Base-by-base conservation (phyloP, 768 basidiomycete genomes). In the Chalciporus sphaerocephalus region DNA sequence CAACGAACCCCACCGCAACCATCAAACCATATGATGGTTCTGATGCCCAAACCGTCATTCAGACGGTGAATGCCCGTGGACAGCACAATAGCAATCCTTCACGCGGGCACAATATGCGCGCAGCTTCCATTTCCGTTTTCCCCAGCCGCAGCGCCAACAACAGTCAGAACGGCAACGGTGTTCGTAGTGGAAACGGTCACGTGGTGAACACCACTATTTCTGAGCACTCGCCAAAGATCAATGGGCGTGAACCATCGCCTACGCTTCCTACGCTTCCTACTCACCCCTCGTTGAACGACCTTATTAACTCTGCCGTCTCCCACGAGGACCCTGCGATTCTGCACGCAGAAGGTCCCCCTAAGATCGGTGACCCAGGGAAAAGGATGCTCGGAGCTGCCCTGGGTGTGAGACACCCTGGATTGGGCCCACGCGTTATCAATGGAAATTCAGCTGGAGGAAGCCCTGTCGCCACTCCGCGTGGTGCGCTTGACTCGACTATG, bases 11-110 rank as follows among this genome's bases (percentile, higher is more conserved):
- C 38, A 60, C 74, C 16, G 83, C 84, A 16, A 71, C 72, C 44
- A 89, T 99, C 68, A 79, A 78, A 56, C 93, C 96, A 2, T 99
- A 98, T 69, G 94, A 94, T 64, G 92, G 92, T 2, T 79, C 92
- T 34, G 95, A 99, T 66, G 94, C 93, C 6, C 89, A 93, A 59
- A 67, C 59, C 45, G 83, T 92, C 63, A 92, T 92, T 52, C 85
- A 87, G 56, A 85, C 74, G 35, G 89, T 92, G 51, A 92, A 92
- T 64, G 62, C 87, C 38, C 81, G 89, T 53, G 76, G 79, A 10
- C 79, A 78, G 18, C 79, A 79, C 64, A 70, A 70, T 54, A 78
- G 66, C 59, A 78, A 76, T 60, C 73, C 79, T 16, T 80, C 83
- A 17, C 83, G 87, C 55, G 79, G 83, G 6, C 85, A 90, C 66